Base-by-base conservation (phyloP, 2,329 filamentous ascomycete genomes). In the Rhinocladiella similis region DNA sequence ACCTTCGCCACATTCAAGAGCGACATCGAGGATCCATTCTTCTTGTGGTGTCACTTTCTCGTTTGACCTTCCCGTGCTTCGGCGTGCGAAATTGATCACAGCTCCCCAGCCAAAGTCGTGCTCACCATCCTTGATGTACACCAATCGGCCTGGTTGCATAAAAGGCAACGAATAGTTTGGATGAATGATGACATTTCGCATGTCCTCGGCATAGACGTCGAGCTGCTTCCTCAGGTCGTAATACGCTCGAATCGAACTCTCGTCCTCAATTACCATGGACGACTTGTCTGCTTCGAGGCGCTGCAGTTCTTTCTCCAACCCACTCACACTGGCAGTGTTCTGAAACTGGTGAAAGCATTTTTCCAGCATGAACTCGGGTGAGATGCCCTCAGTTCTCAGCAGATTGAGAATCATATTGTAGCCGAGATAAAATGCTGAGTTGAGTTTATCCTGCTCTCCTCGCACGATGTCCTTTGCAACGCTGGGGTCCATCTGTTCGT, bases 351-450 rank as follows among this genome's bases (percentile, higher is more conserved):
- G 95, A 77, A 99, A 99, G 70, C 94, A 99, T 65, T 89, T 85
- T 77, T 97, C 92, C n/a, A 99, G 80, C 94, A 99, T 99, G 69
- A 90, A 97, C 67, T 99, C 93, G 1, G 95, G 94, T 7, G 92
- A 97, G 49, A 99, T 96, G n/a, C 91, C 93, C 71, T 99, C 94
- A n/a, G 99, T 93, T 74, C 94, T 84, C 73, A 97, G 87, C 59
- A 99, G 76, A 69, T 99, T 99, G 56, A 99, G 80, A 69, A 99
- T 90, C 94, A 99, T 99, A 77, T 99, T 99, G 80, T 99, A 99
- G 29, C 94, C 92, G 14, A 99, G 82, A 71, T 99, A 90, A 75
- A 99, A 99, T 1, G 94, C 94, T 3, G 94, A 97, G 75, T 97
- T 97, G 27, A 99, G 85, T 65, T 92, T 91, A 73, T 99, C 95